Conservation (phyloP, 768 basidiomycete species). For the Tephrocybe sp. region DNA sequence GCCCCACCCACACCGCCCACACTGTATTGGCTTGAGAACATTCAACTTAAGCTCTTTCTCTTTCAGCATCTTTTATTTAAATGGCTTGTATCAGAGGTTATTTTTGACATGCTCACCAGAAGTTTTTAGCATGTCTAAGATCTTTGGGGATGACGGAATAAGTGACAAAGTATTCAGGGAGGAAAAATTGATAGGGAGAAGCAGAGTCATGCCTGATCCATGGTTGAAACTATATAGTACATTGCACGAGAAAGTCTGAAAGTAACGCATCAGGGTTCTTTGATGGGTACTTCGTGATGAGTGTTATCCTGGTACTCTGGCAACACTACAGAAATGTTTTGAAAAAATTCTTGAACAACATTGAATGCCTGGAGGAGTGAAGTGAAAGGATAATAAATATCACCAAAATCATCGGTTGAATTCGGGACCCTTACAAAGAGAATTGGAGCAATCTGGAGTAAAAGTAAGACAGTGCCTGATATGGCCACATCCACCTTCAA, state of each 20-base stretch:
- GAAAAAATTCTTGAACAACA: neutral
- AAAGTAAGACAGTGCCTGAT: neutral
- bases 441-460: neutral
- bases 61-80: neutral
- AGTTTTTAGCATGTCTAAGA: too few relatives aligned
- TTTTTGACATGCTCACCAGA: too few relatives aligned
- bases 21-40: too few relatives aligned
- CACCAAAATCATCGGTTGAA: neutral
- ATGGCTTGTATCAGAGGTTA: too few relatives aligned
- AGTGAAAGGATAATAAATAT: neutral
- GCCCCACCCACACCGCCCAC: too few relatives aligned
- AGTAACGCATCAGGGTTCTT: neutral
- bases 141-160: too few relatives aligned
- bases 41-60: too few relatives aligned
- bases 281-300: neutral
- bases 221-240: neutral
- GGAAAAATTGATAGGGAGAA: neutral
- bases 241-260: neutral
- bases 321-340: neutral
- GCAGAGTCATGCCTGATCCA: neutral
- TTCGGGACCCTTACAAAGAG: neutral
- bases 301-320: neutral
- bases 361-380: too few relatives aligned
- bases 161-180: too few relatives aligned
- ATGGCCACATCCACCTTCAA: neutral